Evolutionary conservation across 1,139 yeast species (phyloP).

Genomic region (Torulaspora globosa): DNA sequence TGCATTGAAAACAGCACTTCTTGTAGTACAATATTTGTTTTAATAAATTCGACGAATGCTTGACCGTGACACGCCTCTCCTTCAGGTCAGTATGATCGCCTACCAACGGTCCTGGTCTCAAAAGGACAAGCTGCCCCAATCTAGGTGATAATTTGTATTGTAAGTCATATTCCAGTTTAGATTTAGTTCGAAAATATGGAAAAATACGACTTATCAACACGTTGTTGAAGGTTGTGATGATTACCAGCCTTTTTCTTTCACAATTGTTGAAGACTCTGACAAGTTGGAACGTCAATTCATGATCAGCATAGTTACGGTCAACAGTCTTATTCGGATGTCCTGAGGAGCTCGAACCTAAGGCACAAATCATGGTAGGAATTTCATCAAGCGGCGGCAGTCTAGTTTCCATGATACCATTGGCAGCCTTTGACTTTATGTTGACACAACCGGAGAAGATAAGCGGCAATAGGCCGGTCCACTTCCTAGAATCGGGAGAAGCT

Average conservation of each 20-base stretch:
- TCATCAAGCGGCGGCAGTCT: constrained; percentile 13
- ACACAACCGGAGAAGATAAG: constrained; percentile 11
- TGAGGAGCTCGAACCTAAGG: constrained; percentile 18
- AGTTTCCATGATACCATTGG: background rate
- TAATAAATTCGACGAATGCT: constrained; percentile 8
- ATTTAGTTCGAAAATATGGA: constrained; percentile 30
- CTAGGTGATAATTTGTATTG: constrained; percentile 20
- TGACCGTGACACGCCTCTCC: constrained; percentile 3
- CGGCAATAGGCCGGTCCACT: constrained; percentile 16
- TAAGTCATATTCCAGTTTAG: constrained; percentile 27
- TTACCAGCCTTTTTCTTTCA: constrained; percentile 17
- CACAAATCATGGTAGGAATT: constrained; percentile 18
- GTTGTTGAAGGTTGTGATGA: constrained; percentile 35
- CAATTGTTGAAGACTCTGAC: constrained; percentile 17
- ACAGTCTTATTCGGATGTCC: constrained; percentile 5
- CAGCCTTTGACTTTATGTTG: background rate
- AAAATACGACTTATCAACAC: constrained; percentile 22
- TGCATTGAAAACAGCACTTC: constrained; percentile 13
- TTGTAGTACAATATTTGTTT: constrained; percentile 9
- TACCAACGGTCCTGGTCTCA: constrained; percentile 37
- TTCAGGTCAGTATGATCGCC: constrained; percentile 24
- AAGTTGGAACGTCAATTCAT: constrained; percentile 21
- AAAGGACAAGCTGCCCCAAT: constrained; percentile 23
- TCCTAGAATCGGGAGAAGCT: constrained; percentile 9
- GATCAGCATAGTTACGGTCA: constrained; percentile 23